Evolutionary conservation across 176 grass and related monocot genomes (phyloP), one percentile per base, ranked within the genome.

Genomic region (Thinopyrum elongatum): DNA sequence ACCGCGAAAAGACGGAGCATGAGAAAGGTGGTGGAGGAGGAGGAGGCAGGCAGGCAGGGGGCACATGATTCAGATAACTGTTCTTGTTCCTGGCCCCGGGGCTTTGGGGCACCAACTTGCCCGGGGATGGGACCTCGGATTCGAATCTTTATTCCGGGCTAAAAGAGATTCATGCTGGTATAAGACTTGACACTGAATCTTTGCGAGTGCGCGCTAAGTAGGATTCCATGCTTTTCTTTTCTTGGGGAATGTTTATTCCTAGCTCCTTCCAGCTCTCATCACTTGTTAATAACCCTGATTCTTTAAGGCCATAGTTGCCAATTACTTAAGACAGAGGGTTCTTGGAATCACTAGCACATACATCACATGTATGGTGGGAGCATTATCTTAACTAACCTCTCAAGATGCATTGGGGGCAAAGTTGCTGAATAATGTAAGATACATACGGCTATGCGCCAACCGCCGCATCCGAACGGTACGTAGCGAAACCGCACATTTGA

Each of bases 201-300:
- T 91, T 91, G 65, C 81, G 51, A 87, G 89, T 91, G 89, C 89
- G 74, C 74, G 85, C 81, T 81, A 87, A 41, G 47, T 84, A 91
- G 85, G 89, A 91, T 53, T 30, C 44, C 73, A 76, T 80, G 59
- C 69, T 70, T 91, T 14, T 58, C 53, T 58, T 58, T 58, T 21
- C 53, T 9, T 19, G 26, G 81, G 69, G 27, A 69, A 87, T 58
- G 53, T 21, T 91, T 84, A 84, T 91, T 91, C 85, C 76, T 58
- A 2, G 25, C 7, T 65, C 33, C 42, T 35, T 46, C 34, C 75
- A 60, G 83, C 80, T 66, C 26, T 66, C 84, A 42, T 69, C 81
- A 87, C 80, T 21, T 21, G 15, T 23, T 21, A 87, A 84, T 80
- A 90, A 84, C 47, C 46, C 80, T 46, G 75, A 62, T 84, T 87